phyloP scores from a whole-genome alignment of 495 filamentous ascomycete genomes.

The Penicillium macrosclerotiorum region DNA sequence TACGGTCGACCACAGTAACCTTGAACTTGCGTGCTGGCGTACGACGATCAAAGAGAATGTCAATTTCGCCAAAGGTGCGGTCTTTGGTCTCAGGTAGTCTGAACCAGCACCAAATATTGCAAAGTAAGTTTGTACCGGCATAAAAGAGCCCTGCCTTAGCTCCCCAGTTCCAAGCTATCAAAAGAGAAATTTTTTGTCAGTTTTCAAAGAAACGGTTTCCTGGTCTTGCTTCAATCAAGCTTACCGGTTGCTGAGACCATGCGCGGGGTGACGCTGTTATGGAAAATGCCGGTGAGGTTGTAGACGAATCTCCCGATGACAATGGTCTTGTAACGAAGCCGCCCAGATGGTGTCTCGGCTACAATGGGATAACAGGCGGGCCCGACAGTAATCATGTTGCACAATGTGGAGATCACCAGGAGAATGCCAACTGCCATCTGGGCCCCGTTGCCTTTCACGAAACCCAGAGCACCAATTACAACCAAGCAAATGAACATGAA shows the following conservation, averaged over 20 bases:
- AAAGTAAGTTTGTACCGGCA: constrained; percentile 25
- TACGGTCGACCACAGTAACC: constrained; percentile 46
- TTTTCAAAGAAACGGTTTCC: not conserved
- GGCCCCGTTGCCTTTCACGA: constrained; percentile 36
- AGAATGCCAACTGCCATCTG: constrained; percentile 25
- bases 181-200: not conserved
- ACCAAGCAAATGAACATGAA: constrained; percentile 43
- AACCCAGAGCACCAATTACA: constrained; percentile 53
- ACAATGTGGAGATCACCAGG: constrained; percentile 30
- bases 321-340: constrained; percentile 35
- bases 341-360: constrained; percentile 36
- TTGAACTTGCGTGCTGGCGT: constrained; percentile 51
- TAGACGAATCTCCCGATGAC: constrained; percentile 31
- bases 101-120: constrained; percentile 36
- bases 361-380: constrained; percentile 40
- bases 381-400: constrained; percentile 38
- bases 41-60: constrained; percentile 54
- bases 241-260: constrained; percentile 9
- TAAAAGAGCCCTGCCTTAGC: constrained; percentile 42
- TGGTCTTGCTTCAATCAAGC: too few species aligned
- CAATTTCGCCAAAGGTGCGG: constrained; percentile 54
- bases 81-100: constrained; percentile 44
- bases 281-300: constrained; percentile 30
- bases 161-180: constrained; percentile 40
- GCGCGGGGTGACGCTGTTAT: constrained; percentile 27